Conservation (phyloP, 108 stramenopile genomes). For the Nitzschia sp. region DNA sequence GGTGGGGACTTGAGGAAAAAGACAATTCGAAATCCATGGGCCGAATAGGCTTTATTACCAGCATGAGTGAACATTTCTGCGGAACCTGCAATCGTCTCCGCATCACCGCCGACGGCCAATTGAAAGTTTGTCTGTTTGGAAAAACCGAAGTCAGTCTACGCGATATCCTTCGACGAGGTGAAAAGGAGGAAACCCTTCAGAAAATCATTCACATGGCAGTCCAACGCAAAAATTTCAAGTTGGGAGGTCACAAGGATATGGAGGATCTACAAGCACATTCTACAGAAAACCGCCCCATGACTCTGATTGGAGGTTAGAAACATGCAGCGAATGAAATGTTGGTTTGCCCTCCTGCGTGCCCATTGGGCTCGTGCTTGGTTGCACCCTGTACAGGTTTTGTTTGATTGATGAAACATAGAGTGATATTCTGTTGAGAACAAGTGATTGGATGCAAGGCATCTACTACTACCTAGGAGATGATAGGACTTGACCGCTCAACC, state of each 20-base stretch:
- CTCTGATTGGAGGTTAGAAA: conserved; percentile 90
- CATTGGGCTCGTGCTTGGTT: background rate
- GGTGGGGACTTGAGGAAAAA: conserved; percentile 63
- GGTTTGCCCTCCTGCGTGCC: background rate
- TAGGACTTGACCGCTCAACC: too few species aligned
- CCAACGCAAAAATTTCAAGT: conserved; percentile 74
- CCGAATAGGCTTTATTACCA: conserved; percentile 96
- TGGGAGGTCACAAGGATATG: conserved; percentile 89
- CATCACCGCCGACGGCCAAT: conserved; percentile 95
- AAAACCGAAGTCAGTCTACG: conserved; percentile 83
- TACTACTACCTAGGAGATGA: too few species aligned
- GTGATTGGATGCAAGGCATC: too few species aligned
- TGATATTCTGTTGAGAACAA: too few species aligned
- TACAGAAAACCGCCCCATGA: conserved; percentile 92
- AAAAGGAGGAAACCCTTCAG: conserved; percentile 54
- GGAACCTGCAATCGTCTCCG: conserved; percentile 95
- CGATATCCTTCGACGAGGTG: conserved; percentile 72
- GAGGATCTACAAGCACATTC: conserved; percentile 73
- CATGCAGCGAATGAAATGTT: background rate
- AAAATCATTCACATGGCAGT: conserved; percentile 67
- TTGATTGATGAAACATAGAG: too few species aligned
- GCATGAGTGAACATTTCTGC: conserved; percentile 98
- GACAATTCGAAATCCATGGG: conserved; percentile 10
- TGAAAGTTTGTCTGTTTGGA: conserved; percentile 97
- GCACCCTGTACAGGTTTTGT: too few species aligned